A percentile compares a stretch with the other conserved stretches of the same genome.
Conservation (phyloP, 805 yeast genomes). For the Wickerhamiella lipophila region DNA sequence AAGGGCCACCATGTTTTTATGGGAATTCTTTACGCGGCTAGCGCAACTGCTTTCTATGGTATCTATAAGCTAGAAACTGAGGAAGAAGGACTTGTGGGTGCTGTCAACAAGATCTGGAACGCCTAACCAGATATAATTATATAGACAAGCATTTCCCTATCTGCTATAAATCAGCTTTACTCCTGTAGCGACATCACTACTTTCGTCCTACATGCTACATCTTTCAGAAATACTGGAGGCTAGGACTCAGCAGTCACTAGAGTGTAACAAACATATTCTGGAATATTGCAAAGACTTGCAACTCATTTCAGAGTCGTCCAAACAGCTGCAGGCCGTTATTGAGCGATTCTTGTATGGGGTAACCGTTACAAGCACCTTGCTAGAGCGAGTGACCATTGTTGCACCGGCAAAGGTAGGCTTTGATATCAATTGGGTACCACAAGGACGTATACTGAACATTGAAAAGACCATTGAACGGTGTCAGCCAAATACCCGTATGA, state of each 20-base stretch:
- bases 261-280: not conserved
- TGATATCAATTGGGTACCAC: not conserved
- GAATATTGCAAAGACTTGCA: not conserved
- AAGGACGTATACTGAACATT: not conserved
- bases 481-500: not conserved
- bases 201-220: not conserved
- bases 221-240: not conserved
- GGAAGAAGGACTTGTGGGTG: slow-evolving; percentile 62
- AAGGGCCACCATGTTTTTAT: slow-evolving; percentile 56
- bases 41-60: slow-evolving; percentile 62
- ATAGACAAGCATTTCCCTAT: not conserved
- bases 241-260: not conserved
- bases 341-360: not conserved
- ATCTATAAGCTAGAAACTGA: slow-evolving; percentile 63
- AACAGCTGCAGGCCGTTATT: not conserved
- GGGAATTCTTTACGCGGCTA: slow-evolving; percentile 57
- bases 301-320: not conserved
- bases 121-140: slow-evolving; percentile 26
- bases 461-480: not conserved
- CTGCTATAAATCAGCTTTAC: too few relatives aligned
- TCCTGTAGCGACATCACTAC: too few relatives aligned
- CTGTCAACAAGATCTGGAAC: slow-evolving; percentile 51
- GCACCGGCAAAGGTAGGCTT: not conserved
- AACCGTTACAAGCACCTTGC: not conserved
- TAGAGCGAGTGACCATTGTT: not conserved